Base-by-base conservation (phyloP, 179 eudicot genomes). In the Actinidia arguta region DNA sequence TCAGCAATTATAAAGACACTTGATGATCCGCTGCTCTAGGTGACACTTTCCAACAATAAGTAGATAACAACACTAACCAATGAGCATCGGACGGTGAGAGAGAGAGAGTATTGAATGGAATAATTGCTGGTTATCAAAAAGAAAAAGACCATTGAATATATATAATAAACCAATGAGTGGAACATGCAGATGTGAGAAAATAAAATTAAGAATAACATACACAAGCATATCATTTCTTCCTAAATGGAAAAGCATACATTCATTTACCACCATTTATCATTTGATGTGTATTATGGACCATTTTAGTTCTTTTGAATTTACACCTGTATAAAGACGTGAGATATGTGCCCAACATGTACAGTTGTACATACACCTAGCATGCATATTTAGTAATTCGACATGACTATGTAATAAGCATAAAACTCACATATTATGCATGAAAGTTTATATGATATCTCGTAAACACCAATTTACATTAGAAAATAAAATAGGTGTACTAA, bases 1-100 rank as follows among this genome's bases (percentile, higher is more conserved):
- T 56, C 79, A 62, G 78, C 14, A 44, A 50, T 61, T 5, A 71
- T 52, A 44, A 27, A 72, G 50, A 55, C 72, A 36, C 72, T 18
- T 20, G 24, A 20, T 59, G 22, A 62, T 36, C 81, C 52, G 16
- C 56, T 31, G n/a, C 62, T 16, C n/a, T 61, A 13, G 56, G 17
- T 78, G 69, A 62, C 13, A 24, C 17, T 25, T 8, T 50, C 17
- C 0, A 6, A 16, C 64, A 75, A 9, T 2, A 46, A 8, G 16
- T 31, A 42, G 6, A 24, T 59, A 22, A 20, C 48, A 78, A 50
- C 75, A 31, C 17, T 6, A 11, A 64, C 27, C n/a, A 51, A 44
- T 44, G 52, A 52, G 24, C 74, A 31, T 31, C 36, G 36, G 36
- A 31, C 36, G 75, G 75, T 17, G 31, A 51, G 18, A 50, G 20